Percentiles rank a stretch among this genome's conserved stretches.
These are phyloP conservation scores for Heracleum sosnowskyi DNA, from an alignment of 129 eudicot species.

Conservation along the genomic window DNA sequence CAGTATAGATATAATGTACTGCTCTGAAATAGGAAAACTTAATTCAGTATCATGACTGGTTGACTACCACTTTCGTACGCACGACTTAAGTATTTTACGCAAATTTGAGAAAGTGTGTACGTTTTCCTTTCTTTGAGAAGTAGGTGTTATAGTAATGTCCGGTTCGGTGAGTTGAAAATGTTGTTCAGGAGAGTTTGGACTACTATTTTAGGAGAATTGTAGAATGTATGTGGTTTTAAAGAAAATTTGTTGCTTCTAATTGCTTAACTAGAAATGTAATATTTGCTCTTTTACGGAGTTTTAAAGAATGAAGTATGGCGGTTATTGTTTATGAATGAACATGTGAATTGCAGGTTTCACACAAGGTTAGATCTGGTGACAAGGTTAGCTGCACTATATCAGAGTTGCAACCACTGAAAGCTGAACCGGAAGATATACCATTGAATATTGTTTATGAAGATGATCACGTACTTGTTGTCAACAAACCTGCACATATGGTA, in stretches of 20 bases:
- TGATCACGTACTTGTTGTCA: constrained; percentile 74
- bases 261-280: neutral
- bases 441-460: constrained; percentile 84
- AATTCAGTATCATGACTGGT: too few species aligned
- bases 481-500: constrained; percentile 94
- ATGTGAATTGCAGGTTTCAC: constrained; percentile 50
- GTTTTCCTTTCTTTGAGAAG: too few species aligned
- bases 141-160: too few species aligned
- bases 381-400: constrained; percentile 72
- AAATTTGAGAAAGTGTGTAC: too few species aligned
- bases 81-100: too few species aligned
- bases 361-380: constrained; percentile 67
- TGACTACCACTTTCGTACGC: too few species aligned
- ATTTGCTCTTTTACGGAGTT: neutral
- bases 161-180: neutral
- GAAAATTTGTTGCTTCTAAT: neutral
- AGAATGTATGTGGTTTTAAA: too few species aligned
- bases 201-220: too few species aligned
- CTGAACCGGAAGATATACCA: constrained; percentile 89
- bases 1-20: too few species aligned
- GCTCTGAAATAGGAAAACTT: too few species aligned
- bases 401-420: constrained; percentile 72
- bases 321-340: neutral
- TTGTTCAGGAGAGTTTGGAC: neutral
- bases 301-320: neutral